Evolutionary conservation across 108 stramenopile genomes (phyloP), one percentile per base, ranked within the genome.

Genomic region (Cyclotella cryptica): DNA sequence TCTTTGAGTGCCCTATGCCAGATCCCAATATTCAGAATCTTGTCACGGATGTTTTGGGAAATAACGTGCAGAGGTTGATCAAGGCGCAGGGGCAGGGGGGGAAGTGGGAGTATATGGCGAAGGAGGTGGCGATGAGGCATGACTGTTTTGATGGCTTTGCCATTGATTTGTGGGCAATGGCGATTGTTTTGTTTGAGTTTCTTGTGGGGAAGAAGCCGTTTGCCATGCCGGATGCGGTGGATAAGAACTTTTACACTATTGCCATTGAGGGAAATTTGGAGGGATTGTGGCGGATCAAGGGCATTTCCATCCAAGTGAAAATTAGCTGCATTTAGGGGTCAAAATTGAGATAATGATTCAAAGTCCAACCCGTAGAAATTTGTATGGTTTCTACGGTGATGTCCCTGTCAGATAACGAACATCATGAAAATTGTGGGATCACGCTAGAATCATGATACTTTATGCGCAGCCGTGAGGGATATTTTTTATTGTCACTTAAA

Each of bases 101-200:
- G 0, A 86, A 76, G 28, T 82, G 60, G 51, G 78, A 81, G 21
- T 88, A 91, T 80, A 88, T 91, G 85, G 65, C 86, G 10, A 95
- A 95, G 5, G 95, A 96, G 45, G 87, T 91, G 46, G 68, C 94
- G 9, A 69, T 77, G 24, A 84, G 76, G 22, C 66, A 75, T 18
- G 82, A 66, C 28, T 75, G 77, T 10, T 95, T 96, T 81, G 89
- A 97, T 59, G 94, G 94, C 17, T 94, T 93, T 70, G 87, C 95
- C 6, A 89, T 93, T 42, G 97, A 98, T 81, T 74, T 97, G 22
- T 97, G 97, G 97, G 93, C 97, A 3, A 67, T 78, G 24, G 97
- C 93, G 12, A 89, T 97, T 18, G 91, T 97, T 57, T 80, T 97
- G 21, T 97, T 96, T 76, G 91, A 94, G 52, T 88, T 95, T 78